Conservation (phyloP, 768 basidiomycete species). For the Nevesoporus exiguus region DNA sequence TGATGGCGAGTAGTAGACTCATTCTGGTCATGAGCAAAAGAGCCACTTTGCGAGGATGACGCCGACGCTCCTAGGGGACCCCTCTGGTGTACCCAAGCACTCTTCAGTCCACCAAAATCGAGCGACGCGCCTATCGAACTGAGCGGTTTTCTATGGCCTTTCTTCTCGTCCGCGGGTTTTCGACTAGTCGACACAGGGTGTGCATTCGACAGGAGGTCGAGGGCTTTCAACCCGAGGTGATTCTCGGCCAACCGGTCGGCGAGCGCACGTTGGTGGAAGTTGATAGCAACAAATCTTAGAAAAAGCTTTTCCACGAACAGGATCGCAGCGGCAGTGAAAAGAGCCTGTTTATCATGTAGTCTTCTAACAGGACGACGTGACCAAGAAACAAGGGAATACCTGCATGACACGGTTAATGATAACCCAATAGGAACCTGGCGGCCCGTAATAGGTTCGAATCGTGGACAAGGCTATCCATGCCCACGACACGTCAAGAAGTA, state of each 20-base stretch:
- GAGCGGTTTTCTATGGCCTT: slow-evolving; percentile 42
- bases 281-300: slow-evolving; percentile 74
- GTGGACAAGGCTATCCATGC: slow-evolving; percentile 72
- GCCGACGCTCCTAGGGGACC: slow-evolving; percentile 1
- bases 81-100: slow-evolving; percentile 18
- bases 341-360: slow-evolving; percentile 31
- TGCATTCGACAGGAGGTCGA: slow-evolving; percentile 70
- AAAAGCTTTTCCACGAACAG: slow-evolving; percentile 56
- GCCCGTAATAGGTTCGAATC: slow-evolving; percentile 53
- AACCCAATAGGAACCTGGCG: slow-evolving; percentile 64
- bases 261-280: slow-evolving; percentile 73
- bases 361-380: slow-evolving; percentile 1
- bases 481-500: slow-evolving; percentile 63
- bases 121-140: slow-evolving; percentile 38
- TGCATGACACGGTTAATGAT: slow-evolving; percentile 70
- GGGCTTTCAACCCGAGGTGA: slow-evolving; percentile 60
- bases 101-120: slow-evolving; percentile 26
- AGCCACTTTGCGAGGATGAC: not conserved
- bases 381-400: slow-evolving; percentile 33
- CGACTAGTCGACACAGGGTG: slow-evolving; percentile 39
- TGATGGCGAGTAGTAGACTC: slow-evolving; percentile 10
- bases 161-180: slow-evolving; percentile 42
- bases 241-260: slow-evolving; percentile 73
- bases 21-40: slow-evolving; percentile 12
- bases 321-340: slow-evolving; percentile 43